Evolutionary conservation across 108 stramenopile genomes (phyloP).

Genomic region (Skeletonema potamos): DNA sequence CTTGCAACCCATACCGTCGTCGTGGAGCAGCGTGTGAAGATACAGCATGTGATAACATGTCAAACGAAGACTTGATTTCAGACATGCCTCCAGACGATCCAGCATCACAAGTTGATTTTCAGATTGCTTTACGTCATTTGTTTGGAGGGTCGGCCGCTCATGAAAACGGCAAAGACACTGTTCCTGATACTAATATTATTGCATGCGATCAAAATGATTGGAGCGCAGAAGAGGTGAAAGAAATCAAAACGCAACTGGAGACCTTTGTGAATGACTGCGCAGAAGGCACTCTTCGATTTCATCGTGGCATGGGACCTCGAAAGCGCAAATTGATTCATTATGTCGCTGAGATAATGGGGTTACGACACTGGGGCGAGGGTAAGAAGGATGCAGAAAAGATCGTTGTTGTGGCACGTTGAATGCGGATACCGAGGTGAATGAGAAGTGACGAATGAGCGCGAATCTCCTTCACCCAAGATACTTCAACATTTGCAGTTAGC

Average conservation of each 20-base stretch:
- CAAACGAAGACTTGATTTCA: not conserved
- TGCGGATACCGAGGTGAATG: not conserved
- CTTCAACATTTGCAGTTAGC: not conserved
- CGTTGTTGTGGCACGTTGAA: constrained; percentile 51
- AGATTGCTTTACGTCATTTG: constrained; percentile 45
- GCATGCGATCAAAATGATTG: constrained; percentile 46
- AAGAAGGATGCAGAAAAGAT: constrained; percentile 64
- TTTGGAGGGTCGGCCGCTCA: constrained; percentile 4
- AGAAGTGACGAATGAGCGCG: not conserved
- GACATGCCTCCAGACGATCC: constrained; percentile 11
- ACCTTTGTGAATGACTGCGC: constrained; percentile 21
- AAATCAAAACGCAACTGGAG: constrained; percentile 39
- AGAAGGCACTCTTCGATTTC: constrained; percentile 23
- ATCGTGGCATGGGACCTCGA: constrained; percentile 55
- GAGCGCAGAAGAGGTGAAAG: constrained; percentile 55
- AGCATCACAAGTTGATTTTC: constrained; percentile 47
- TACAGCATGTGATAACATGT: not conserved
- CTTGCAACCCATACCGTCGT: constrained; percentile 19
- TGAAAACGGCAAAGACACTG: not conserved
- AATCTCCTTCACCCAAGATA: not conserved
- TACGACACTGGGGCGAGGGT: constrained; percentile 67
- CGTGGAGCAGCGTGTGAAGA: not conserved
- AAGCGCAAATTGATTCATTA: constrained; percentile 71
- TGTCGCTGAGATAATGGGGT: constrained; percentile 54
- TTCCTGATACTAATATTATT: not conserved